Evolutionary conservation across 306 rosid genomes (phyloP), one percentile per base, ranked within the genome.

Genomic region (Notholithocarpus densiflorus): DNA sequence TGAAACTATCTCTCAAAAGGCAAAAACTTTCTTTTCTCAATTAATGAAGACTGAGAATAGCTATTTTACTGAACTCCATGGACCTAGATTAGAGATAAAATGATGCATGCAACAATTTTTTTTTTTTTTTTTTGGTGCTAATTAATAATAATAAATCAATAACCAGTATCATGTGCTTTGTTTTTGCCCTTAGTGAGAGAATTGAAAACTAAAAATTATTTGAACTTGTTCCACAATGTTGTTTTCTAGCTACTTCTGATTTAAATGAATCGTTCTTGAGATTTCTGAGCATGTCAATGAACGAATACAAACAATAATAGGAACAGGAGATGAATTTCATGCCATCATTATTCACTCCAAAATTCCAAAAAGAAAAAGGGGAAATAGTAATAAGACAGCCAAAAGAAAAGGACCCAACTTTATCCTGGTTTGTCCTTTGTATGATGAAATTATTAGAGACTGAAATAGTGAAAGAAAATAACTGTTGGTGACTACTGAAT

Each of bases 361-460:
- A 79, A 56, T 59, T 75, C 68, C 72, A 55, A 64, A 84, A 79
- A 53, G 45, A 53, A 55, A 45, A n/a, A 70, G 7, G 2, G 57
- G 55, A 40, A 77, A 78, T 31, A 68, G 59, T 79, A 72, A 78
- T 48, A 74, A 61, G 74, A 83, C 80, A 75, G 56, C 17, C 72
- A 56, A 75, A 69, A 75, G 82, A 26, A 80, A 53, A 75, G 34
- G 85, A 55, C 81, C 80, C 79, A 61, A 20, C 81, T 74, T 60
- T 21, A 84, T 74, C 59, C 52, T 84, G 78, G 77, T 14, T 48
- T 56, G 83, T 57, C 78, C 62, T 61, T 71, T 74, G 68, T 73
- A 53, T 37, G 57, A 32, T 52, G 68, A 75, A 20, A 68, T 74
- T 60, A 21, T 56, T 57, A 52, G 55, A 71, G 45, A 59, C 32